Conservation (phyloP, 2,329 filamentous ascomycete genomes). For the Neophaeococcomyces mojaviensis region DNA sequence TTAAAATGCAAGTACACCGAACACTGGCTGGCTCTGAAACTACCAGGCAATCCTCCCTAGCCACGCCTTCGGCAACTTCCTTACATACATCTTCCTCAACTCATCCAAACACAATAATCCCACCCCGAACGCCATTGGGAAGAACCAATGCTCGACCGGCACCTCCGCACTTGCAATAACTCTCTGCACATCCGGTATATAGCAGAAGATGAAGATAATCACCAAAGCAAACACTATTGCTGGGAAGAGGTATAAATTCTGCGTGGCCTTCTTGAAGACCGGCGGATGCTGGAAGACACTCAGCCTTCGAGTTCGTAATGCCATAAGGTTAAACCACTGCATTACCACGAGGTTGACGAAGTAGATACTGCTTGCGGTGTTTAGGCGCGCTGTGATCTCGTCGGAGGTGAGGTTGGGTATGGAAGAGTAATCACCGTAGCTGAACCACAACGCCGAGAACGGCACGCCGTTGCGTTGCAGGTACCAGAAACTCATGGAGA, state of each 20-base stretch:
- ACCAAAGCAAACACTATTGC: slow-evolving; percentile 60
- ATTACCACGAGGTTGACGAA: slow-evolving; percentile 68
- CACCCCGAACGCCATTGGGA: slow-evolving; percentile 65
- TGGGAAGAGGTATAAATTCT: slow-evolving; percentile 63
- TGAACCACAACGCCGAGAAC: slow-evolving; percentile 61
- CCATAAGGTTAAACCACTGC: slow-evolving; percentile 69
- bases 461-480: slow-evolving; percentile 53
- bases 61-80: slow-evolving; percentile 51
- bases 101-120: slow-evolving; percentile 60
- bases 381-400: slow-evolving; percentile 49
- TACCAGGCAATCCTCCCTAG: slow-evolving; percentile 60
- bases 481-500: slow-evolving; percentile 62
- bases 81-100: slow-evolving; percentile 54
- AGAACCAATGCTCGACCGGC: slow-evolving; percentile 67
- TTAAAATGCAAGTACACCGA: too few species aligned
- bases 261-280: slow-evolving; percentile 54
- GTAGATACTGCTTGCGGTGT: slow-evolving; percentile 65
- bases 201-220: slow-evolving; percentile 61
- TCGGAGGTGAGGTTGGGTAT: slow-evolving; percentile 36
- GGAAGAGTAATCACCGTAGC: slow-evolving; percentile 47
- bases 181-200: slow-evolving; percentile 57
- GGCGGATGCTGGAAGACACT: slow-evolving; percentile 68
- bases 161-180: slow-evolving; percentile 56
- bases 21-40: too few species aligned
- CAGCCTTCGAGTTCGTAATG: slow-evolving; percentile 57